These are phyloP conservation scores for Xylaria bambusicola DNA, from an alignment of 495 filamentous ascomycete species.

Conservation along the genomic window DNA sequence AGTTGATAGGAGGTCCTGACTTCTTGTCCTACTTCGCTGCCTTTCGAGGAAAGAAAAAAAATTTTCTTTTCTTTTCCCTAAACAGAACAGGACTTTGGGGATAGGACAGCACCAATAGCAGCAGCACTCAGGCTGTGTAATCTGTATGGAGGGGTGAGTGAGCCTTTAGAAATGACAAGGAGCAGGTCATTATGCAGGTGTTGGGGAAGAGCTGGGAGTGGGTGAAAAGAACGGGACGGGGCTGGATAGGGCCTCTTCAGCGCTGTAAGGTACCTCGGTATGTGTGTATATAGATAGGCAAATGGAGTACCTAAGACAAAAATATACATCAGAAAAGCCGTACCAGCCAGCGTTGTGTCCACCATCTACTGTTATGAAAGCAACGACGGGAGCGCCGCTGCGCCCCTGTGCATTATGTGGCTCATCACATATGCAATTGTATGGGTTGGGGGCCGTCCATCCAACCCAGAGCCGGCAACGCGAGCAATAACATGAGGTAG, in stretches of 20 bases:
- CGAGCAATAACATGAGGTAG: background rate
- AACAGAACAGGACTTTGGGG: conserved; percentile 22
- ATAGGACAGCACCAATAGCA: conserved; percentile 17
- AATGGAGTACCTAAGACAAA: conserved; percentile 11
- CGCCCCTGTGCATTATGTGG: conserved; percentile 12
- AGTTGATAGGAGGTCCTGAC: conserved; percentile 8
- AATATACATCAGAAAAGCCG: conserved; percentile 16
- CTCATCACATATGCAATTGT: conserved; percentile 13
- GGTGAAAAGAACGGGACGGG: background rate
- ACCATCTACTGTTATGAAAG: conserved; percentile 3
- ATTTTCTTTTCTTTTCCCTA: conserved; percentile 22
- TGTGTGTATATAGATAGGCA: conserved; percentile 8
- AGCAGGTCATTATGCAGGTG: conserved; percentile 18
- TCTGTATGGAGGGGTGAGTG: conserved; percentile 23
- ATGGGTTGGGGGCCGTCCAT: conserved; percentile 10
- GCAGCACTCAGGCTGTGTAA: conserved; percentile 21
- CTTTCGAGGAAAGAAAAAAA: conserved; percentile 8
- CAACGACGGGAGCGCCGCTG: conserved; percentile 3
- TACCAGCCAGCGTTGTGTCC: background rate
- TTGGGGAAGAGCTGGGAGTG: conserved; percentile 11
- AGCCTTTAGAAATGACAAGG: conserved; percentile 23
- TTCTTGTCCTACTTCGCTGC: conserved; percentile 22
- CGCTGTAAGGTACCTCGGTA: background rate
- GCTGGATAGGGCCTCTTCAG: background rate
- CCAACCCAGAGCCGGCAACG: conserved; percentile 1